Conservation (phyloP, 176 grass and related monocot species). For the Rhynchospora pubera region DNA sequence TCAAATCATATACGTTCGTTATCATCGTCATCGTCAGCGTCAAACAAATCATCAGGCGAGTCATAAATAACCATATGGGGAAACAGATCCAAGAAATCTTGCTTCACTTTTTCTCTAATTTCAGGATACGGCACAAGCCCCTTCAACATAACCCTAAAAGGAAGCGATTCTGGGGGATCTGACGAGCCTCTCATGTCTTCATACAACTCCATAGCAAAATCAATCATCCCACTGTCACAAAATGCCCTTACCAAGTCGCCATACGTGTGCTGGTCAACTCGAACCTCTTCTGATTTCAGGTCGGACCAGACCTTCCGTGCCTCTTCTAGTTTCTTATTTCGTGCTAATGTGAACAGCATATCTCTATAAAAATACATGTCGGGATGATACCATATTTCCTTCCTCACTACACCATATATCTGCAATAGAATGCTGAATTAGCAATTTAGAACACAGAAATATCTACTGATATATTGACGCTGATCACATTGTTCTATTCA, state of each 20-base stretch:
- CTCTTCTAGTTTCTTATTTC: conserved; percentile 70
- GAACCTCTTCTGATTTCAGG: conserved; percentile 61
- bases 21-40: conserved; percentile 36
- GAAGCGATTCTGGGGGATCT: conserved; percentile 64
- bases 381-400: conserved; percentile 85
- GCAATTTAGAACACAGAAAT: background rate
- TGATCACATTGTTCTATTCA: background rate
- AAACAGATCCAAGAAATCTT: conserved; percentile 78
- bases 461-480: background rate
- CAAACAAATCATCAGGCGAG: conserved; percentile 49
- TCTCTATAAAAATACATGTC: conserved; percentile 93
- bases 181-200: conserved; percentile 78
- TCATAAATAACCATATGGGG: conserved; percentile 90
- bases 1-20: background rate
- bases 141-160: conserved; percentile 83
- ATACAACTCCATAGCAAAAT: conserved; percentile 67
- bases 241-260: conserved; percentile 67
- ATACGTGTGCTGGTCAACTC: conserved; percentile 75
- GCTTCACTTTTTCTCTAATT: conserved; percentile 78
- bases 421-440: conserved; percentile 26
- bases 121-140: conserved; percentile 68
- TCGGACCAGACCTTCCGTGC: conserved; percentile 60
- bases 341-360: conserved; percentile 71
- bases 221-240: conserved; percentile 48
- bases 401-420: conserved; percentile 68